Base-by-base conservation (phyloP, 768 basidiomycete genomes). In the Boletus pseudopeckii region DNA sequence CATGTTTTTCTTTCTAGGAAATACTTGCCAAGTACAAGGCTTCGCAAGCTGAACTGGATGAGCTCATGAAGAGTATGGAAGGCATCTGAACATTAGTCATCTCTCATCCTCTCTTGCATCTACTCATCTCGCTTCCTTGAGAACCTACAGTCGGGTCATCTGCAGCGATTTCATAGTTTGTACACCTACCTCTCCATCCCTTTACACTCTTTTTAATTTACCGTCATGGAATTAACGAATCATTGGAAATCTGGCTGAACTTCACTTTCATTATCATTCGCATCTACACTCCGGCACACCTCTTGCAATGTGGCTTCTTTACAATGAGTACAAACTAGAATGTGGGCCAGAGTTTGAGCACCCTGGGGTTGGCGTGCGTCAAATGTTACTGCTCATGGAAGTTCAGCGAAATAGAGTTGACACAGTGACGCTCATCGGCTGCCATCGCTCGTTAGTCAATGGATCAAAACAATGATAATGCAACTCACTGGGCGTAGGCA, bases 381-480 rank as follows among this genome's bases (percentile, higher is more conserved):
- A 2, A 17, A 7, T 18, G n/a, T 50, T 38, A 70, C 46, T 64
- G 11, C 0, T 84, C 80, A 18, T 75, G 69, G 73, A 95, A 95
- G 53, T 78, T 89, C 46, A 97, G 73, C 4, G 91, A 92, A 57
- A 97, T 67, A 4, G 91, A 93, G 68, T 96, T 97, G 54, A 96
- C 90, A 63, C 91, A 92, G 66, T 93, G 90, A 34, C 90, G 82
- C 65, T 92, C 90, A 64, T 92, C 83, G 47, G 83, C 90, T 89
- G 62, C 22, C 39, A 49, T 52, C 17, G 34, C 10, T 7, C 33
- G 8, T 70, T 14, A 44, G 53, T 41, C 26, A 1, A 33, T 5
- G 28, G 5, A 33, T 33, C 28, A 20, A n/a, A 20, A n/a, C 20
- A 8, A 40, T 14, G 15, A 18, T 1, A 22, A 42, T 18, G 7